Base-by-base conservation (phyloP, 176 grass and related monocot species). In the Luzula sylvatica region DNA sequence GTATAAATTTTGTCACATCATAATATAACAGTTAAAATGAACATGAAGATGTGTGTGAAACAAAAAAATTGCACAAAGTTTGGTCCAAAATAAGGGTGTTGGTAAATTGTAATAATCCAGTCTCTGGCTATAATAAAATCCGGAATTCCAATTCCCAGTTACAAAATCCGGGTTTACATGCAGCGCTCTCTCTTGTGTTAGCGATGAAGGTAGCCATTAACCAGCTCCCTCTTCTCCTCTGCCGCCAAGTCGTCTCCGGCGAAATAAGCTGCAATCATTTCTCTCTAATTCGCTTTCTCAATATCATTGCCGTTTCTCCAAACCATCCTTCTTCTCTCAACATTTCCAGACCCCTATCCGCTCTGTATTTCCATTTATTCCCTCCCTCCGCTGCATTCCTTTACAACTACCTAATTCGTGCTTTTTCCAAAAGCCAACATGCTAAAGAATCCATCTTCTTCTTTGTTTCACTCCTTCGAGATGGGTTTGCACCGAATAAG, bases 381-480 rank as follows among this genome's bases (percentile, higher is more conserved):
- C 80, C 80, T 11, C 66, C 72, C 68, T 85, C 68, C 17, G 5
- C 68, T 51, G 77, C 65, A 28, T 86, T 85, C 76, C 66, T 92
- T 61, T 58, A 81, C 54, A 86, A 86, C 76, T 54, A 84, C 42
- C 67, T 92, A 55, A 81, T 92, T 61, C 72, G 55, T 8, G 68
- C 86, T 42, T 77, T 52, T 40, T 58, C 69, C 24, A 11, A 49
- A 8, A 81, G 72, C 43, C 11, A 40, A 0, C 65, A 23, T 55
- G 55, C 70, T 8, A 48, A 59, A 27, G 21, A 72, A 23, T 64
- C 70, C 21, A 40, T 79, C 69, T 52, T 54, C 26, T 53, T 51
- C 11, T 78, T 78, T 38, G 46, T 54, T 54, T 84, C 58, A 26
- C 68, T 86, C 41, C 70, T 75, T 23, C 47, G 76, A 15, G 46